A percentile compares a stretch with the other conserved stretches of the same genome.
phyloP scores from a whole-genome alignment of 257 asterid species.

The Coffea eugenioides region DNA sequence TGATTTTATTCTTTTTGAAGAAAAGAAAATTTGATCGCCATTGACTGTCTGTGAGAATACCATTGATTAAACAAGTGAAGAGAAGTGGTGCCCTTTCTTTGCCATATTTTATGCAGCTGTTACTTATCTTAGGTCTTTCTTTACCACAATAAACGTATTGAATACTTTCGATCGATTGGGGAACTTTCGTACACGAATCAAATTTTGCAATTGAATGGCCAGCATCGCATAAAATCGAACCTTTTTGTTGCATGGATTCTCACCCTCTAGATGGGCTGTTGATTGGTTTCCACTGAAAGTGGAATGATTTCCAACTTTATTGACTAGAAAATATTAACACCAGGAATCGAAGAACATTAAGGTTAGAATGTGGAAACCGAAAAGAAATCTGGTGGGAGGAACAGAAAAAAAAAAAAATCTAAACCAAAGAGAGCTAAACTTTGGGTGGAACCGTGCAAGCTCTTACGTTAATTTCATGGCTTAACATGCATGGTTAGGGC shows the following conservation, averaged over 20 bases:
- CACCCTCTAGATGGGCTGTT: background rate
- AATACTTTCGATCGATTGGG: background rate
- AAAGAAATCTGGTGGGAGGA: too few species aligned
- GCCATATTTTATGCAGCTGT: too few species aligned
- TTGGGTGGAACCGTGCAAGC: too few species aligned
- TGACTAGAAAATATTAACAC: conserved; percentile 3
- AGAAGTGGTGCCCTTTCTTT: background rate
- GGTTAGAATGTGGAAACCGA: too few species aligned
- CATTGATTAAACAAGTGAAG: background rate
- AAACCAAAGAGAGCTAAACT: too few species aligned
- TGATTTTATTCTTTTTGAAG: background rate
- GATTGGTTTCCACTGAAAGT: background rate
- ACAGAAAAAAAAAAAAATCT: too few species aligned
- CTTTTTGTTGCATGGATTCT: background rate
- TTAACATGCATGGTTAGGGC: too few species aligned
- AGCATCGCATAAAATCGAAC: background rate
- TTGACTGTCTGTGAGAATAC: background rate
- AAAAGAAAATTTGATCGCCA: background rate
- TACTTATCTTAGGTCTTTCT: background rate
- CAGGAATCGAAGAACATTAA: conserved; percentile 2
- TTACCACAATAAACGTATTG: background rate
- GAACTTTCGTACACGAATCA: background rate
- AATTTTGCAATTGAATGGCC: background rate
- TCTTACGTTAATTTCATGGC: too few species aligned
- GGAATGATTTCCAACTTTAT: conserved; percentile 8